These are phyloP conservation scores for Citrus unshiu DNA, from an alignment of 345 rosid species.

Conservation along the genomic window DNA sequence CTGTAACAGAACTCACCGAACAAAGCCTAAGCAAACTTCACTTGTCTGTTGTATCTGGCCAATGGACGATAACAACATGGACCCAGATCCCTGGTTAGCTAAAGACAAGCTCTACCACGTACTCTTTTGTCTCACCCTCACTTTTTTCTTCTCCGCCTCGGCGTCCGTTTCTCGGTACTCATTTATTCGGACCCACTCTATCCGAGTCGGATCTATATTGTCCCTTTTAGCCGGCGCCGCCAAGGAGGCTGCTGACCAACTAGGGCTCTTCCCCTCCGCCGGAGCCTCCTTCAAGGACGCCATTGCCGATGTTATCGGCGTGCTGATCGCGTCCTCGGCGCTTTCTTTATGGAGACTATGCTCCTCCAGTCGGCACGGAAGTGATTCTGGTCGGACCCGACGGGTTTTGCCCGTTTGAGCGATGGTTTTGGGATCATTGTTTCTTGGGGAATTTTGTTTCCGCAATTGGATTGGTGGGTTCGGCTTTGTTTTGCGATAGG, in stretches of 20 bases:
- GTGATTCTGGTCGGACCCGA: slow-evolving; percentile 31
- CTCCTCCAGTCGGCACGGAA: slow-evolving; percentile 10
- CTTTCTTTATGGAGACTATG: slow-evolving; percentile 36
- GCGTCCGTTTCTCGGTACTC: slow-evolving; percentile 52
- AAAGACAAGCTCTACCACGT: slow-evolving; percentile 83
- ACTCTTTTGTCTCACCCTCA: slow-evolving; percentile 67
- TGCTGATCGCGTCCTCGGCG: slow-evolving; percentile 44
- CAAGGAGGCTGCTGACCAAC: slow-evolving; percentile 86
- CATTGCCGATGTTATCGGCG: slow-evolving; percentile 70
- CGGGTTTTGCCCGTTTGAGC: slow-evolving; percentile 53
- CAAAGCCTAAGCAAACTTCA: background rate
- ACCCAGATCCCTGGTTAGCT: slow-evolving; percentile 77
- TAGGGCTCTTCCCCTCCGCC: slow-evolving; percentile 77
- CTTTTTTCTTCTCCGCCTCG: slow-evolving; percentile 54
- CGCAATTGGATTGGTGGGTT: background rate
- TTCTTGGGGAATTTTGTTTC: background rate
- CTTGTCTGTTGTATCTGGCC: too few species aligned
- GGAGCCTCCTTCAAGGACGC: slow-evolving; percentile 86
- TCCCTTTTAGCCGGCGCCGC: slow-evolving; percentile 87
- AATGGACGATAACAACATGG: background rate
- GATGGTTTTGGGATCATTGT: background rate
- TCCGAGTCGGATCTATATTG: slow-evolving; percentile 58
- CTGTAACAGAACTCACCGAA: background rate
- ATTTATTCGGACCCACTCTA: slow-evolving; percentile 55
- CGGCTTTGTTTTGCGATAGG: background rate